Conservation (phyloP, 1,284 basidiomycete species). For the Athelia psychrophila region DNA sequence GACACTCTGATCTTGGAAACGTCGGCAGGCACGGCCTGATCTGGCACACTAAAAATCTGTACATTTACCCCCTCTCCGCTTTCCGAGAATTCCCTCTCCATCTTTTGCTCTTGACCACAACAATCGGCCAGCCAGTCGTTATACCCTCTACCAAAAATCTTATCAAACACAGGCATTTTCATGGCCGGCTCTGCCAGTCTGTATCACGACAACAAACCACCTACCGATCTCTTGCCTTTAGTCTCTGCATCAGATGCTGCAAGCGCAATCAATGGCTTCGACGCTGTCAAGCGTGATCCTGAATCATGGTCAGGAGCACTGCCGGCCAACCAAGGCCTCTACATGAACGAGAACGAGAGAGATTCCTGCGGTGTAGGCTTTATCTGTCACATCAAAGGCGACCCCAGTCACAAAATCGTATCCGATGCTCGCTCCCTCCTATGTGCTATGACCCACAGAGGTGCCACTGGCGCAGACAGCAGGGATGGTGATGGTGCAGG, state of each 20-base stretch:
- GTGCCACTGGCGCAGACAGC: conserved; percentile 96
- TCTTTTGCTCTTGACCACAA: conserved; percentile 1
- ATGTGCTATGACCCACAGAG: conserved; percentile 98
- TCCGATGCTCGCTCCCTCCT: conserved; percentile 94
- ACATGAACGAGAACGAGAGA: conserved; percentile 89
- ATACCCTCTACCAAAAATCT: neutral
- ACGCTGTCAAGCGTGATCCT: conserved; percentile 76
- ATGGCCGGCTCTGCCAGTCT: conserved; percentile 48
- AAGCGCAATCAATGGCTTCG: conserved; percentile 60
- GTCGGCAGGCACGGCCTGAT: neutral
- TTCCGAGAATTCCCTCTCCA: neutral
- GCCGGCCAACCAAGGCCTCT: conserved; percentile 83
- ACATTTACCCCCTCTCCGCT: neutral
- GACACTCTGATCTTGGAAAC: too few species aligned
- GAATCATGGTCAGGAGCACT: conserved; percentile 70
- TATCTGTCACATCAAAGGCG: conserved; percentile 97
- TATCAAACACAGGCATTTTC: conserved; percentile 23
- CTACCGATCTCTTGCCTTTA: conserved; percentile 50
- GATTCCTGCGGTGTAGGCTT: conserved; percentile 97
- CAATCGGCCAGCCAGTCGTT: neutral
- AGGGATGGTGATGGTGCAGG: conserved; percentile 98
- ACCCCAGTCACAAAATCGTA: conserved; percentile 94
- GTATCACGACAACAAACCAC: conserved; percentile 31
- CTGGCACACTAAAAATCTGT: neutral
- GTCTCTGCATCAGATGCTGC: conserved; percentile 56